Evolutionary conservation across 164 flowering plant genomes (phyloP), one percentile per base, ranked within the genome.

Genomic region (Chimonanthus salicifolius): DNA sequence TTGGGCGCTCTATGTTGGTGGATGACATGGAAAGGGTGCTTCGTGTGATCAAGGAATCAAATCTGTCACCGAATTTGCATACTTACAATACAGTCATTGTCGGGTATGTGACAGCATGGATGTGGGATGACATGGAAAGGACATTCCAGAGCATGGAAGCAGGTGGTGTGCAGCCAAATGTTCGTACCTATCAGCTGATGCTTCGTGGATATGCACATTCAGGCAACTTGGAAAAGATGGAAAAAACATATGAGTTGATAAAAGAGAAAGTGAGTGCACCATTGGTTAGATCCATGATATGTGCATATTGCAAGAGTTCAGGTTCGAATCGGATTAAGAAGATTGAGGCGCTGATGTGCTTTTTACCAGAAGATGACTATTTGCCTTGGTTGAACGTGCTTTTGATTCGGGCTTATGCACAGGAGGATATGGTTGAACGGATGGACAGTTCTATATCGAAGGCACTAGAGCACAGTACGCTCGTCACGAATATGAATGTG

Each of bases 81-180:
- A 92, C 98, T 1, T 94, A 88, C 77, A 90, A 91, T 62, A 72
- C 80, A 68, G 67, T 92, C 62, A 85, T 94, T 82, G 83, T 87
- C 71, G 98, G 95, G n/a, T 94, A 92, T 81, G 47, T 92, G 47
- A 90, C 88, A 2, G 90, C 94, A 33, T 94, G 94, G 97, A 88
- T 85, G 92, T 94, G 97, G 95, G 90, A 87, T 47, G 78, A 75
- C 8, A 91, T 94, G 97, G 97, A 94, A 77, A 78, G 63, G 65
- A 81, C 82, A 9, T 88, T 75, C 71, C 60, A 9, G 64, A 66
- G 15, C 3, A 88, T 94, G 97, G 80, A 81, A 81, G 76, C 74
- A 2, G 72, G 83, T 48, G 65, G 68, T 2, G 69, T 91, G 71
- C 77, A 79, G 73, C 94, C 98, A 49, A 77, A 94, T 77, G n/a